phyloP scores from a whole-genome alignment of 169 alveolate genomes.

The Plasmodium malariae region DNA sequence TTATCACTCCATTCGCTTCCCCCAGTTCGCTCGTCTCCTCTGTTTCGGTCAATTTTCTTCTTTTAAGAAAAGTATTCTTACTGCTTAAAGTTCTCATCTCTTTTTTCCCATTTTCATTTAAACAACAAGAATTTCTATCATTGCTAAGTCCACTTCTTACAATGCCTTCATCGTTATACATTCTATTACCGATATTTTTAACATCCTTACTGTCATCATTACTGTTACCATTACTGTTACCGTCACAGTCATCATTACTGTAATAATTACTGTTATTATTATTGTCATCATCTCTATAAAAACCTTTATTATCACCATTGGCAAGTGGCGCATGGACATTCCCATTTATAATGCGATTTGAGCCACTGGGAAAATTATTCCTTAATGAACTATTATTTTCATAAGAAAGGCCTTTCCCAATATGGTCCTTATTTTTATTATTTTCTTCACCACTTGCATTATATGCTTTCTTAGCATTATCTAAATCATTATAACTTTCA shows the following conservation, averaged over 20 bases:
- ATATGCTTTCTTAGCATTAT: background rate
- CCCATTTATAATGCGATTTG: background rate
- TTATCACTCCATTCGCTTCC: background rate
- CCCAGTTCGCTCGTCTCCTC: background rate
- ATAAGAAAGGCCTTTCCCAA: background rate
- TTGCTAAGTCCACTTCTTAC: background rate
- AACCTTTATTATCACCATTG: background rate
- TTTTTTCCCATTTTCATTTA: background rate
- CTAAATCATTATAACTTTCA: constrained; percentile 8
- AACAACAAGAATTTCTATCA: background rate
- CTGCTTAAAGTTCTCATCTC: background rate
- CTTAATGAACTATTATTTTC: background rate
- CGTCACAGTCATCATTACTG: background rate
- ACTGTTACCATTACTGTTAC: background rate
- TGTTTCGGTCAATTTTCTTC: constrained; percentile 14
- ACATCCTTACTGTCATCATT: constrained; percentile 1
- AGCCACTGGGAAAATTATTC: constrained; percentile 2
- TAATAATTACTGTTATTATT: background rate
- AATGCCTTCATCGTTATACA: background rate
- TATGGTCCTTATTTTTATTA: background rate
- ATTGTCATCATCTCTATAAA: background rate
- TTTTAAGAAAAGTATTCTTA: constrained; percentile 3
- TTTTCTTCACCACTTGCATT: background rate
- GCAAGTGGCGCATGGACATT: background rate
- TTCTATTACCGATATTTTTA: background rate